These are phyloP conservation scores for Orbilia javanica DNA, from an alignment of 2,329 filamentous ascomycete genomes.

Conservation along the genomic window DNA sequence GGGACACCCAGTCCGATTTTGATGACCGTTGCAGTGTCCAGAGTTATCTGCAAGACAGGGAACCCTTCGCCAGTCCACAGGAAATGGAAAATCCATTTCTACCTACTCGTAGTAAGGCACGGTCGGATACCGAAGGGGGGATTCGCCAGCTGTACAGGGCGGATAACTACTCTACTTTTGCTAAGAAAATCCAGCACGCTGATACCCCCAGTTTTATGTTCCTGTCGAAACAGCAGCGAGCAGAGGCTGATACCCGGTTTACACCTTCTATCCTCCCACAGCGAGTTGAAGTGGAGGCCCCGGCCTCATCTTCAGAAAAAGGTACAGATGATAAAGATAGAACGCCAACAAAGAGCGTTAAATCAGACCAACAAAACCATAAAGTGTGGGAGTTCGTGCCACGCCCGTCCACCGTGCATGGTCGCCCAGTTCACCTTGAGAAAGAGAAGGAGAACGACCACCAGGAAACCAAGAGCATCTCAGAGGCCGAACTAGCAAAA, in stretches of 20 bases:
- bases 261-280: slow-evolving; percentile 26
- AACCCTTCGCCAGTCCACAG: neutral
- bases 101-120: slow-evolving; percentile 22
- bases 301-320: neutral
- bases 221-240: slow-evolving; percentile 7
- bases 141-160: slow-evolving; percentile 46
- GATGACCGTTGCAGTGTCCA: slow-evolving; percentile 35
- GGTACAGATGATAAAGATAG: slow-evolving; percentile 25
- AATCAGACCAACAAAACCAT: neutral
- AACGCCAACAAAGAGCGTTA: slow-evolving; percentile 5
- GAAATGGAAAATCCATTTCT: slow-evolving; percentile 49
- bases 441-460: neutral
- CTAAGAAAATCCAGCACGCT: slow-evolving; percentile 28
- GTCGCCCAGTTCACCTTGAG: neutral
- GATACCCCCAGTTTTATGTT: slow-evolving; percentile 28
- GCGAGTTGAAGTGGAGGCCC: slow-evolving; percentile 1
- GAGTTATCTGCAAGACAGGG: slow-evolving; percentile 9
- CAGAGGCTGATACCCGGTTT: slow-evolving; percentile 31
- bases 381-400: slow-evolving; percentile 30
- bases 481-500: slow-evolving; percentile 26
- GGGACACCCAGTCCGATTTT: slow-evolving; percentile 37
- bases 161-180: slow-evolving; percentile 28
- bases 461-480: slow-evolving; percentile 31
- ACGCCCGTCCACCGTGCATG: slow-evolving; percentile 34
- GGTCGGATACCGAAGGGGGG: slow-evolving; percentile 48